Evolutionary conservation across 208 protist species (phyloP), one percentile per base, ranked within the genome.

Genomic region (Leishmania major): DNA sequence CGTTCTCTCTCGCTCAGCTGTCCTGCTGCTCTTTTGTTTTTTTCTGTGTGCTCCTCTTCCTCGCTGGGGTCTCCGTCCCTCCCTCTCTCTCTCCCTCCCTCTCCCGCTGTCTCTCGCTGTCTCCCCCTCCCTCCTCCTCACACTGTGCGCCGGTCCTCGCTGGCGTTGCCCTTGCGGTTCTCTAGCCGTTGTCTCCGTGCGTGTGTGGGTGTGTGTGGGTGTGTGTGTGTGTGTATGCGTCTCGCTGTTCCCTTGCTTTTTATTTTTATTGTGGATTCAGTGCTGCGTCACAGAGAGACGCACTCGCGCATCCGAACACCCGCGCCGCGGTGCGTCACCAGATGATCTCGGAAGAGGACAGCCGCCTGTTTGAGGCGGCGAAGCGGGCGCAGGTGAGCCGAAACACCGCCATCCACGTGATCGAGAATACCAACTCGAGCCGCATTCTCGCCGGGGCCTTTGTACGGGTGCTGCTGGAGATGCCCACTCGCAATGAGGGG

Each of bases 391-490:
- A 96, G 84, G 75, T 96, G 11, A 90, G 88, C 55, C 94, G 94
- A 73, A 97, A 93, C 80, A 90, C 89, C 43, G 89, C 91, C 49
- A 91, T 94, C 47, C 81, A 90, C 62, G 74, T 96, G 64, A 88
- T 97, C 53, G 82, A 88, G 45, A 73, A 87, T 66, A 49, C 75
- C 11, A 57, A 86, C 37, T 80, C 71, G 6, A 78, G 82, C 15
- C 62, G 62, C 35, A 80, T 93, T 35, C 60, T 96, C 40, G n/a
- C 78, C 28, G 90, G 91, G 51, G 45, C 82, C 60, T 95, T 95
- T 76, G 88, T 97, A 31, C 94, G 94, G 51, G 91, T 96, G 15
- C 83, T 97, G 66, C 83, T 96, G 28, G 89, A 95, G 77, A 80
- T 97, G 49, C 88, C 88, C 28, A 85, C 78, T 17, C 82, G 80